Base-by-base conservation (phyloP, 768 basidiomycete genomes). In the Leucocoprinus birnbaumii region DNA sequence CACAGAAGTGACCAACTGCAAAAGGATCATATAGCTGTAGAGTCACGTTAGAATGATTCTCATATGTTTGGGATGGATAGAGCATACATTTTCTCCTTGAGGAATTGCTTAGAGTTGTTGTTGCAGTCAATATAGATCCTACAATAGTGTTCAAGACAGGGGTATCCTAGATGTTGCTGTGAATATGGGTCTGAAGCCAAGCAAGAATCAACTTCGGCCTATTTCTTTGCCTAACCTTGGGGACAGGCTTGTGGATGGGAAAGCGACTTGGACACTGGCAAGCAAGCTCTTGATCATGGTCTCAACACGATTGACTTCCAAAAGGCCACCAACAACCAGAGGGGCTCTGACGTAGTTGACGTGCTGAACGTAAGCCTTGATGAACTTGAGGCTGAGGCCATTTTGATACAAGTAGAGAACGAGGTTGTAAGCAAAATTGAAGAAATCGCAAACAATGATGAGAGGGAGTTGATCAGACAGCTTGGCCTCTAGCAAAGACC, bases 101-200 rank as follows among this genome's bases (percentile, higher is more conserved):
- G 76, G 85, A 99, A 99, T 22, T 85, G 74, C 69, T 98, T 95
- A 2, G 97, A 97, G 71, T 98, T 98, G 79, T 85, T 96, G 74
- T 99, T 99, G 66, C 92, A 94, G 73, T 99, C 97, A 61, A 99
- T 98, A 64, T 91, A 88, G 66, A 99, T 98, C 80, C 98, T 99
- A 96, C 97, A 59, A 98, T 79, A 21, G 97, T 96, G 64, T 99
- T 99, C 85, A 87, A 98, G 37, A 99, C 80, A 0, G 95, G 85
- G 16, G 93, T 79, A 61, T 99, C 97, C 70, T 95, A 94, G 65
- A 87, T 91, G 24, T 97, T 97, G n/a, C 84, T 82, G 63, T 94
- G 87, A 42, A 98, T 91, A 48, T 92, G 87, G 58, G 89, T 83
- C 71, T 98, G 95, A 16, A 99, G 82, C 94, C 94, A 99, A 1